Conservation (phyloP, 768 basidiomycete genomes). For the Naganishia friedmannii region DNA sequence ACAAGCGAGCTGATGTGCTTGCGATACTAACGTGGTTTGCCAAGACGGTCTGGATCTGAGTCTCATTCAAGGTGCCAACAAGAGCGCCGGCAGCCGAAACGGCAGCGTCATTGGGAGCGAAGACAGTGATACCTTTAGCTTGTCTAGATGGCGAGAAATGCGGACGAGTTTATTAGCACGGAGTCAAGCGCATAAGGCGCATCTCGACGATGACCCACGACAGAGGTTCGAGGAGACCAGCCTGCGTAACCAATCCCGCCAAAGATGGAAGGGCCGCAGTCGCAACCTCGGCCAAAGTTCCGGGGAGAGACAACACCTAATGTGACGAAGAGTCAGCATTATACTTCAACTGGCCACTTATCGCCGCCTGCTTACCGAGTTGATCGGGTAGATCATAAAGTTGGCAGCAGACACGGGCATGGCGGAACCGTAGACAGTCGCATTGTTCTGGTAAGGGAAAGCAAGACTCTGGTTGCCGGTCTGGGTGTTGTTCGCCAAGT, state of each 20-base stretch:
- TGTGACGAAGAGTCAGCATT: not conserved
- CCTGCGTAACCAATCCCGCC: constrained; percentile 44
- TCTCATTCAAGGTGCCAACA: constrained; percentile 55
- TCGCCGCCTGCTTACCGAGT: constrained; percentile 11
- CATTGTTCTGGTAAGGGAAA: constrained; percentile 58
- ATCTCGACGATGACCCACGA: constrained; percentile 32
- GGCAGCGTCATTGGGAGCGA: constrained; percentile 63
- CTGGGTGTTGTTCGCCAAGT: constrained; percentile 4
- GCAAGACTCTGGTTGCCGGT: constrained; percentile 34
- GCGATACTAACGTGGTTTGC: constrained; percentile 61
- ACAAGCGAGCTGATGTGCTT: not conserved
- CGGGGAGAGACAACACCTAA: constrained; percentile 59
- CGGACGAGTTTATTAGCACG: not conserved
- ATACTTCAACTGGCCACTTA: not conserved
- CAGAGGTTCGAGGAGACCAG: constrained; percentile 54
- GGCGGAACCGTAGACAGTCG: constrained; percentile 48
- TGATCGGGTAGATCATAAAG: constrained; percentile 48
- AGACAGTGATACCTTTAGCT: constrained; percentile 63
- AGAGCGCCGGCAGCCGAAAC: constrained; percentile 53
- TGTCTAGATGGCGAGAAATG: constrained; percentile 16
- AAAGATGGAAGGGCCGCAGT: constrained; percentile 56
- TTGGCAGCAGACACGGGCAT: constrained; percentile 42
- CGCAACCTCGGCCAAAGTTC: constrained; percentile 54
- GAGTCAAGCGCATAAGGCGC: too few species aligned
- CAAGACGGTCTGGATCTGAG: constrained; percentile 57